Percentiles rank a stretch among this genome's conserved stretches.
These are phyloP conservation scores for Sordariomycetes sp. DNA, from an alignment of 2,329 filamentous ascomycete genomes.

Conservation along the genomic window DNA sequence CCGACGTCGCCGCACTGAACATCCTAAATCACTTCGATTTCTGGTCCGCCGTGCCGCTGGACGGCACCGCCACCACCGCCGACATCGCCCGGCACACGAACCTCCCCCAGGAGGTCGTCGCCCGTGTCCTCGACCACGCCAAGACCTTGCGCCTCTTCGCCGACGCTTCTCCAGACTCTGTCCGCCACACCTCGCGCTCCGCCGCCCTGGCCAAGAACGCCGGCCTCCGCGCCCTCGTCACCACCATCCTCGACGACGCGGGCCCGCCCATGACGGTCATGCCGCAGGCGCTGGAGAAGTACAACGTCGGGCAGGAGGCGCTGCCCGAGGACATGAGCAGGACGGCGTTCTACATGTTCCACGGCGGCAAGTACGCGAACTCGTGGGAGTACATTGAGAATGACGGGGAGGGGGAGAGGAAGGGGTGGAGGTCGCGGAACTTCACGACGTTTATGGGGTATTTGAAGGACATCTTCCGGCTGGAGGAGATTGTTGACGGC, in stretches of 20 bases:
- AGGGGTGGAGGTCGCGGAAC: constrained; percentile 25
- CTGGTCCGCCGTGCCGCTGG: constrained; percentile 36
- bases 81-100: constrained; percentile 25
- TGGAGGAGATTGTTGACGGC: constrained; percentile 39
- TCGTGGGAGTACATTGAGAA: constrained; percentile 23
- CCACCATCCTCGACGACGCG: constrained; percentile 43
- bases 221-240: constrained; percentile 40
- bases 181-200: constrained; percentile 40
- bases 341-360: constrained; percentile 40
- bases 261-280: constrained; percentile 37
- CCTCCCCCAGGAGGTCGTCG: constrained; percentile 37
- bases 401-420: constrained; percentile 24
- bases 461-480: constrained; percentile 33
- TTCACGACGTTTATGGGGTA: constrained; percentile 39
- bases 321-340: constrained; percentile 19
- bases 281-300: constrained; percentile 27
- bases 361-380: constrained; percentile 36
- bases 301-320: constrained; percentile 34
- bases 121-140: constrained; percentile 40
- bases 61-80: constrained; percentile 29
- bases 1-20: constrained; percentile 31
- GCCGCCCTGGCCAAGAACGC: constrained; percentile 36
- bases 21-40: constrained; percentile 41
- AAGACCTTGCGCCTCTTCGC: constrained; percentile 47
- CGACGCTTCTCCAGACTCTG: constrained; percentile 35